Percentiles rank a stretch among this genome's conserved stretches.
Evolutionary conservation across 208 protist genomes (phyloP).

Genomic region (Trypanosoma rangeli): DNA sequence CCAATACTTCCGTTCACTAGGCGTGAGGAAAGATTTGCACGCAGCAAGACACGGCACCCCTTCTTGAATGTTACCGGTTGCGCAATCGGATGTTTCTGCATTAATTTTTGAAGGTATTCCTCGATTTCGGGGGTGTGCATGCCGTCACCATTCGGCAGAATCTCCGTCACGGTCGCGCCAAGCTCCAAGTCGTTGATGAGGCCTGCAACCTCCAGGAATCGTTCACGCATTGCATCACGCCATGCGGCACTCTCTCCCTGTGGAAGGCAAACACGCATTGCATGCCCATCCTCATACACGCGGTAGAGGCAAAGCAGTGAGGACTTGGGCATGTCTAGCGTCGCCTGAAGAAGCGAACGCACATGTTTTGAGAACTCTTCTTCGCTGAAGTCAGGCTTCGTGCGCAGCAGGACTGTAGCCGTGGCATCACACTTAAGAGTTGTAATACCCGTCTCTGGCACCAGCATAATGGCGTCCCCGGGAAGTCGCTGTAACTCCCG

Average conservation of each 20-base stretch:
- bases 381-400: constrained; percentile 67
- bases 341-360: constrained; percentile 74
- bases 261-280: constrained; percentile 85
- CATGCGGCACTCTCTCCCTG: constrained; percentile 75
- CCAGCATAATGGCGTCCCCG: constrained; percentile 69
- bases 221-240: constrained; percentile 80
- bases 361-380: constrained; percentile 71
- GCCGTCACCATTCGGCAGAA: constrained; percentile 77
- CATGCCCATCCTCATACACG: constrained; percentile 85
- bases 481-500: constrained; percentile 63
- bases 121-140: constrained; percentile 79
- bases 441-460: constrained; percentile 79
- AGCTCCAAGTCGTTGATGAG: constrained; percentile 77
- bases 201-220: constrained; percentile 73
- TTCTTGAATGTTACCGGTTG: constrained; percentile 85
- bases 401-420: constrained; percentile 80
- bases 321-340: constrained; percentile 68
- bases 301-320: constrained; percentile 79
- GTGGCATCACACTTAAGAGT: constrained; percentile 74
- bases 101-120: constrained; percentile 77
- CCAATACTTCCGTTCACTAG: constrained; percentile 90
- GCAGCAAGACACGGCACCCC: constrained; percentile 83
- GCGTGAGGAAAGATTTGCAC: constrained; percentile 69
- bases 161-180: constrained; percentile 75
- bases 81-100: constrained; percentile 82